Base-by-base conservation (phyloP, 371 early-diverging fungal genomes). In the Mortierella sp. region DNA sequence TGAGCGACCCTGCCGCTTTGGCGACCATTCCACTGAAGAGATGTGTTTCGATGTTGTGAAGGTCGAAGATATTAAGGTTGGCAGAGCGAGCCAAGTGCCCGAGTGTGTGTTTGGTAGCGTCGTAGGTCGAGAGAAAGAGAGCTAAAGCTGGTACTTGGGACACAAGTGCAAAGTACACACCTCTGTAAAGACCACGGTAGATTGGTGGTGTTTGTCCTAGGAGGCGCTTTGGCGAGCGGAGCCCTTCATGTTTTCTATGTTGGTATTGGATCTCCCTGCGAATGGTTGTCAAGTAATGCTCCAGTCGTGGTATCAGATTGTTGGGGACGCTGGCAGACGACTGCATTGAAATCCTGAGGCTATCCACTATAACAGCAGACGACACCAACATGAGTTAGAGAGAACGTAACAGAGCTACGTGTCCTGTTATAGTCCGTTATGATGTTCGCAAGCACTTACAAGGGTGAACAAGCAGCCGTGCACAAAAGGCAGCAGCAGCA, bases 391-490 rank as follows among this genome's bases (percentile, higher is more conserved):
- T n/a, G n/a, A n/a, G n/a, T n/a, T n/a, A n/a, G n/a, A n/a, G n/a
- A n/a, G n/a, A n/a, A 14, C 14, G 14, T 21, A 31, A 50, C 39
- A 25, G 24, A 57, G 24, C 19, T 10, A 48, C n/a, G 31, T 56
- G 40, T 34, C 27, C 17, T 16, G 13, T 10, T 22, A 5, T 31
- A n/a, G 21, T 29, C 14, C 39, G 7, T 14, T 39, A 14, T 39
- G 39, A 7, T 39, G 10, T 8, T 39, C 39, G 39, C 39, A 39
- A 39, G 39, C 14, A 39, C 63, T 67, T 73, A 73, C 73, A 67
- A 28, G 73, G 73, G 51, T 73, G 67, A 51, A 73, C 67, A 50
- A 73, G 57, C 40, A 73, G 45, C 56, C 73, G 67, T 19, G 73
- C 73, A 37, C 62, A 73, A 25, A 73, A 59, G 27, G 73, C 73